phyloP scores from a whole-genome alignment of 768 basidiomycete genomes.

The Leccinum rimulosum region DNA sequence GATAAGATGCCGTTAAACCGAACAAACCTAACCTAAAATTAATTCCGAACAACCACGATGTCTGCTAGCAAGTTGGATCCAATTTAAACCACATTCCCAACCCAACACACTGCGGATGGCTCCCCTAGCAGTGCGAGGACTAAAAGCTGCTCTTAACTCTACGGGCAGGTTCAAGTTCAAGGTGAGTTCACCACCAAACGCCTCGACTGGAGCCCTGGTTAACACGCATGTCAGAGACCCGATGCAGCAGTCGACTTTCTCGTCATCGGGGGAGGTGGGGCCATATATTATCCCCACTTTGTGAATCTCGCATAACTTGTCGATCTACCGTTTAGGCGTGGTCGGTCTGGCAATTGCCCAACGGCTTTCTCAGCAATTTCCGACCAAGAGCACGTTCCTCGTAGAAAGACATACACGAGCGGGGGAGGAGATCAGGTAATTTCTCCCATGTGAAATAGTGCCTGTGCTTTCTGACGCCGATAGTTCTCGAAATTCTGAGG shows the following conservation, averaged over 20 bases:
- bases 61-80: background rate
- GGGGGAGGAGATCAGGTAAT: slow-evolving; percentile 85
- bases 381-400: slow-evolving; percentile 69
- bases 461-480: background rate
- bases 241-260: slow-evolving; percentile 77
- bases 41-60: background rate
- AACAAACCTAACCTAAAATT: background rate
- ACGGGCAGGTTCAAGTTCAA: slow-evolving; percentile 59
- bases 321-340: slow-evolving; percentile 48
- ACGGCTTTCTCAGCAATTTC: slow-evolving; percentile 61
- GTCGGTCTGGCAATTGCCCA: slow-evolving; percentile 87
- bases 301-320: background rate
- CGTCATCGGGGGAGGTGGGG: slow-evolving; percentile 80
- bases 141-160: slow-evolving; percentile 61
- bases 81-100: background rate
- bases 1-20: slow-evolving; percentile 16
- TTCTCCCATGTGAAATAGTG: background rate
- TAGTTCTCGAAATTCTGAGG: slow-evolving; percentile 93
- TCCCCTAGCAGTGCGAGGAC: slow-evolving; percentile 42
- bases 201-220: background rate
- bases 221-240: slow-evolving; percentile 45
- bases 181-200: slow-evolving; percentile 34
- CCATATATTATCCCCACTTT: background rate
- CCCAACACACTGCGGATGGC: slow-evolving; percentile 14
- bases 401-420: slow-evolving; percentile 73